Percentiles rank a stretch among this genome's conserved stretches.
These are phyloP conservation scores for Beauveria brongniartii DNA, from an alignment of 2,329 filamentous ascomycete genomes.

Conservation along the genomic window DNA sequence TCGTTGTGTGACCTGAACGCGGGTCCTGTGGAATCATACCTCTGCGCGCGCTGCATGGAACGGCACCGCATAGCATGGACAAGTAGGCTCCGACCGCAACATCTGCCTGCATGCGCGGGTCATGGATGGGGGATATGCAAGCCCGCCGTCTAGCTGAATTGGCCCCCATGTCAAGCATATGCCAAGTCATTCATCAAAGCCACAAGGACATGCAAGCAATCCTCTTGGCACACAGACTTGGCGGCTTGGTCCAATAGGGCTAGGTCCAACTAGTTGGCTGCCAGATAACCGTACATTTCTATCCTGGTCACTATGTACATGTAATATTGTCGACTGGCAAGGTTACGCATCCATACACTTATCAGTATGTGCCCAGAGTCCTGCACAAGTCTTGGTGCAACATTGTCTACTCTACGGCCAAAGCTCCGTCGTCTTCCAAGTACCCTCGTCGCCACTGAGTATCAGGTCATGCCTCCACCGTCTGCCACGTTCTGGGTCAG, in stretches of 20 bases:
- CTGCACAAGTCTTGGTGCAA: not conserved
- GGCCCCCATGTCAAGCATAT: not conserved
- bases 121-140: not conserved
- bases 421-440: conserved; percentile 62
- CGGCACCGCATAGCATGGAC: not conserved
- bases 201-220: not conserved
- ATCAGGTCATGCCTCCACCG: conserved; percentile 62
- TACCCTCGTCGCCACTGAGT: conserved; percentile 29
- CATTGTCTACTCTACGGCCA: conserved; percentile 47
- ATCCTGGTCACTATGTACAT: not conserved
- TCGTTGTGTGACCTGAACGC: not conserved
- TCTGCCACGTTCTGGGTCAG: conserved; percentile 52
- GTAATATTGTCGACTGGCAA: not conserved
- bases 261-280: not conserved
- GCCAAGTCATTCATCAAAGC: conserved; percentile 1
- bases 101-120: not conserved
- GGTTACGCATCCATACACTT: not conserved
- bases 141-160: not conserved
- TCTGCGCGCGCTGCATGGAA: not conserved
- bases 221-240: not conserved
- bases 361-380: not conserved
- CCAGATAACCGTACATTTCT: not conserved
- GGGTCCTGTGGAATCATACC: not conserved
- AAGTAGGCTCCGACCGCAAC: conserved; percentile 2
- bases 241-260: not conserved